phyloP scores from a whole-genome alignment of 2,329 filamentous ascomycete genomes.

The Curvularia sp. region DNA sequence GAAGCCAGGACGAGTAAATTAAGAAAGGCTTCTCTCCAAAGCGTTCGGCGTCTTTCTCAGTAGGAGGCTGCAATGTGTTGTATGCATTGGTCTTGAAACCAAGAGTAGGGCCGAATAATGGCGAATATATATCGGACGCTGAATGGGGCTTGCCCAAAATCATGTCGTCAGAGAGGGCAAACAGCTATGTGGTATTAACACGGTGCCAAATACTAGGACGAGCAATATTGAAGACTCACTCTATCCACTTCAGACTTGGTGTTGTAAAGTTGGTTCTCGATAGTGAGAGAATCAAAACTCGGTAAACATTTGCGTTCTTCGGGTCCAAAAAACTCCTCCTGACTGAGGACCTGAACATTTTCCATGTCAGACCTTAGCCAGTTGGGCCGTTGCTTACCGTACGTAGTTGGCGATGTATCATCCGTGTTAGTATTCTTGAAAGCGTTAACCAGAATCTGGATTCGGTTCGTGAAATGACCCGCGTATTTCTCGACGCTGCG shows the following conservation, averaged over 20 bases:
- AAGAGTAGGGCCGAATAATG: constrained; percentile 54
- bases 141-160: constrained; percentile 54
- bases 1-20: constrained; percentile 56
- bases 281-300: constrained; percentile 56
- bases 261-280: constrained; percentile 56
- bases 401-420: constrained; percentile 14
- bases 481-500: constrained; percentile 54
- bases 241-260: constrained; percentile 46
- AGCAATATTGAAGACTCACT: neutral
- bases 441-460: constrained; percentile 55
- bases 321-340: constrained; percentile 55
- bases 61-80: constrained; percentile 50
- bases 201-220: neutral
- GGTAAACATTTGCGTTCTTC: constrained; percentile 51
- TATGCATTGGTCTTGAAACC: constrained; percentile 55
- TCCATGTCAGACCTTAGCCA: constrained; percentile 51
- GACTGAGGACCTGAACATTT: constrained; percentile 49
- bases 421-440: constrained; percentile 31
- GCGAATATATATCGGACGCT: constrained; percentile 55
- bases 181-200: constrained; percentile 28
- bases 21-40: constrained; percentile 57
- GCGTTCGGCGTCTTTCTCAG: constrained; percentile 38
- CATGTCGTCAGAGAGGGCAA: constrained; percentile 57
- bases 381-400: constrained; percentile 46
- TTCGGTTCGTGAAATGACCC: constrained; percentile 53